A percentile compares a stretch with the other conserved stretches of the same genome.
Conservation (phyloP, 163 green algal species). For the Smithsoniella earleae region DNA sequence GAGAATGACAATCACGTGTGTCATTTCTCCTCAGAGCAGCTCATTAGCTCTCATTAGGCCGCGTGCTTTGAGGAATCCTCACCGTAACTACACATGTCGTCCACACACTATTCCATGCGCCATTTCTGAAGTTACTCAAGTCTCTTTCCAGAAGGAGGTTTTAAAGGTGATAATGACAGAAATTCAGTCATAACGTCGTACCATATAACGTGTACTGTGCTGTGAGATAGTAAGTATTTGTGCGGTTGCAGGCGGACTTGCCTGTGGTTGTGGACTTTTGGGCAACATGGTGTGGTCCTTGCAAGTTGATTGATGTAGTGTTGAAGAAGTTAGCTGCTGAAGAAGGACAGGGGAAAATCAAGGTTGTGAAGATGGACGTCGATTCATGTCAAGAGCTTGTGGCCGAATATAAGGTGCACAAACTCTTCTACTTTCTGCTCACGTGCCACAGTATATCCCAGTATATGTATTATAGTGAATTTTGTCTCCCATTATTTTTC, state of each 20-base stretch:
- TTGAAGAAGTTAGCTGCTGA: constrained; percentile 52
- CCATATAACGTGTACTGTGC: background rate
- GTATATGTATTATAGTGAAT: background rate
- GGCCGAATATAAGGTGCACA: constrained; percentile 76
- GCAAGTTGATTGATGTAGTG: constrained; percentile 77
- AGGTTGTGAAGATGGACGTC: constrained; percentile 90
- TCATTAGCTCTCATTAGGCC: too few species aligned
- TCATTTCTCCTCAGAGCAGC: too few species aligned
- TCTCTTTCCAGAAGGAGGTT: constrained; percentile 55
- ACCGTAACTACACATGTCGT: too few species aligned
- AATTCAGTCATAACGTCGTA: background rate
- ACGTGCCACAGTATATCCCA: background rate
- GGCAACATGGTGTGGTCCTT: constrained; percentile 87
- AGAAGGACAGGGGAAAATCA: constrained; percentile 66
- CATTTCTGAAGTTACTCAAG: constrained; percentile 43
- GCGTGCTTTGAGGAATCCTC: too few species aligned
- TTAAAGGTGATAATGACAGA: constrained; percentile 45
- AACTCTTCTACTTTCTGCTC: background rate
- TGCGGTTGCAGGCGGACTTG: constrained; percentile 48
- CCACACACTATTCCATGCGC: too few species aligned
- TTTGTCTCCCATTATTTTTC: background rate
- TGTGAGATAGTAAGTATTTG: background rate
- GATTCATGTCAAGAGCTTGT: constrained; percentile 72
- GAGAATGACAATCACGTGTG: too few species aligned
- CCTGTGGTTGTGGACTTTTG: constrained; percentile 88